phyloP scores from a whole-genome alignment of 805 yeast species.

The Blastobotrys terrestris region DNA sequence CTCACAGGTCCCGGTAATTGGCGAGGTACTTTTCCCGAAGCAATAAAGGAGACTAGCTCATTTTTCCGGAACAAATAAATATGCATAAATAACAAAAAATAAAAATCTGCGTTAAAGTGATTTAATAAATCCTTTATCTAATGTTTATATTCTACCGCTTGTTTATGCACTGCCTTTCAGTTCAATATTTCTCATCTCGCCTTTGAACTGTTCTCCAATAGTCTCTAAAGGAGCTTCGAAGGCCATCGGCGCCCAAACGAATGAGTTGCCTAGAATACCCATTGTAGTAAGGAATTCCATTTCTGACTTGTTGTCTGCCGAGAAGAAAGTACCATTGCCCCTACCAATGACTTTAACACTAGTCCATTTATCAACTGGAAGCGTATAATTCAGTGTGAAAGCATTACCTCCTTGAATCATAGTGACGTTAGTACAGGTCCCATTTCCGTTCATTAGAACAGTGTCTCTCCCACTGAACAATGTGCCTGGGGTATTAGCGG shows the following conservation, averaged over 20 bases:
- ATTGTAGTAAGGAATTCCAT: not conserved
- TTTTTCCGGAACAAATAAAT: constrained; percentile 2
- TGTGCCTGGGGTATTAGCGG: not conserved
- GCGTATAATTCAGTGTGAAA: not conserved
- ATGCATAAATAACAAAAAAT: not conserved
- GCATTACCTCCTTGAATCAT: constrained; percentile 6
- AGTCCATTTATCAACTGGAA: not conserved
- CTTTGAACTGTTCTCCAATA: not conserved
- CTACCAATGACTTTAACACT: not conserved
- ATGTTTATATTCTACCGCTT: too few relatives aligned
- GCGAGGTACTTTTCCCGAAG: constrained; percentile 2
- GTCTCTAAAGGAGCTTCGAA: constrained; percentile 2
- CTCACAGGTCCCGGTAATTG: not conserved
- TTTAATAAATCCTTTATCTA: not conserved
- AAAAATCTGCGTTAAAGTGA: not conserved
- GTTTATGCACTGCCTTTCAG: not conserved
- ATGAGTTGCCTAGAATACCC: not conserved
- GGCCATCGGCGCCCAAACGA: constrained; percentile 1
- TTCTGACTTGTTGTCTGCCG: not conserved
- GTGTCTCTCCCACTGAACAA: constrained; percentile 1
- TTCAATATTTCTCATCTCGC: not conserved
- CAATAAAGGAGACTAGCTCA: not conserved
- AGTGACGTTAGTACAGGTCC: not conserved
- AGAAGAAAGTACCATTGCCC: not conserved
- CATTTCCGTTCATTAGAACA: not conserved